These are phyloP conservation scores for Crithidia sp. DNA, from an alignment of 208 protist genomes.

Conservation along the genomic window DNA sequence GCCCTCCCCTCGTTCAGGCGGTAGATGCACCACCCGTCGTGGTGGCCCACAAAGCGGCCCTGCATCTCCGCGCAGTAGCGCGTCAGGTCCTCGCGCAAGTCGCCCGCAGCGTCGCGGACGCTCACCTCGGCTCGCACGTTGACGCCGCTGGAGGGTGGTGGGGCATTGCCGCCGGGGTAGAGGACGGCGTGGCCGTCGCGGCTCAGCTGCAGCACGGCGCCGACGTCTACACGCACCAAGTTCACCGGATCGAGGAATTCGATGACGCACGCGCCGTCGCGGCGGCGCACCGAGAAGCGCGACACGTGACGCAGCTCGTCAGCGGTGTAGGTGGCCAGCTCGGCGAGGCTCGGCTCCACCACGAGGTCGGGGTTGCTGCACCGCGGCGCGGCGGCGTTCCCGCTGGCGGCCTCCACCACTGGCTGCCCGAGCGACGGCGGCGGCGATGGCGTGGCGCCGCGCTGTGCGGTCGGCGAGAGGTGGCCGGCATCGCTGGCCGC, in stretches of 20 bases:
- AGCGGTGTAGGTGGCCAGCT: conserved; percentile 44
- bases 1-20: conserved; percentile 25
- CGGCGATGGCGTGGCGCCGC: neutral
- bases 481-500: neutral
- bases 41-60: conserved; percentile 17
- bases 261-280: conserved; percentile 69
- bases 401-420: neutral
- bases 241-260: conserved; percentile 86
- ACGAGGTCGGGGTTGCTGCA: conserved; percentile 70
- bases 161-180: conserved; percentile 48
- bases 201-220: conserved; percentile 54
- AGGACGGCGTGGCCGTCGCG: conserved; percentile 68
- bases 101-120: conserved; percentile 58
- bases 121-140: conserved; percentile 71
- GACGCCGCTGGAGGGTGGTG: conserved; percentile 45
- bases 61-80: conserved; percentile 18
- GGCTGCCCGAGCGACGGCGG: neutral
- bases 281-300: conserved; percentile 58
- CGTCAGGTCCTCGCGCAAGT: conserved; percentile 31
- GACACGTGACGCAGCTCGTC: conserved; percentile 61
- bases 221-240: conserved; percentile 71
- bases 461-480: neutral
- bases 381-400: conserved; percentile 46
- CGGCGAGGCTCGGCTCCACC: conserved; percentile 57
- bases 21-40: conserved; percentile 31